Conservation (phyloP, 148 eudicot genomes). For the Pouteria glomerata region DNA sequence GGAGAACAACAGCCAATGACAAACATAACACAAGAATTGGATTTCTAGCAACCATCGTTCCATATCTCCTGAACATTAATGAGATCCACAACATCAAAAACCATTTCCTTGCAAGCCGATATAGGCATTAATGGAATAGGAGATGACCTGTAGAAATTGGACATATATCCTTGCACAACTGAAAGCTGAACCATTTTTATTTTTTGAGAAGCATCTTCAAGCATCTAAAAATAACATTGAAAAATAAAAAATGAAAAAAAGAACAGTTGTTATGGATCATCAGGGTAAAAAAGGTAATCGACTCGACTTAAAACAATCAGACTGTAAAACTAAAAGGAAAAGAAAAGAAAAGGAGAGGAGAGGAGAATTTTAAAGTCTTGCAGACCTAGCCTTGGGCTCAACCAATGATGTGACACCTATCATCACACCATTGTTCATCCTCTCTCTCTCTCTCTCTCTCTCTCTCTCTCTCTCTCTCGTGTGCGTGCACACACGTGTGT, state of each 20-base stretch:
- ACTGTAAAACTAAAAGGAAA: constrained; percentile 1
- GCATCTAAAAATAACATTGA: constrained; percentile 43
- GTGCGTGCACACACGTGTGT: too few species aligned
- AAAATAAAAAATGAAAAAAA: constrained; percentile 5
- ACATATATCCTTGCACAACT: constrained; percentile 84
- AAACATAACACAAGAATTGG: constrained; percentile 72
- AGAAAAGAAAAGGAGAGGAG: neutral
- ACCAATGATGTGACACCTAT: too few species aligned
- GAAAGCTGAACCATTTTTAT: constrained; percentile 77
- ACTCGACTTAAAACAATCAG: neutral
- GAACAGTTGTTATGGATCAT: neutral
- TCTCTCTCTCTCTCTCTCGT: too few species aligned
- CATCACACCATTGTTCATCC: too few species aligned
- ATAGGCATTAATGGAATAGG: constrained; percentile 2
- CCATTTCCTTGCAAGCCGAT: constrained; percentile 4
- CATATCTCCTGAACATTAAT: constrained; percentile 73
- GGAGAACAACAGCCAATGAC: constrained; percentile 60
- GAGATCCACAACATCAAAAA: constrained; percentile 8
- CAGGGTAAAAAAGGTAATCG: neutral
- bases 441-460: too few species aligned
- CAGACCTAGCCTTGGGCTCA: too few species aligned
- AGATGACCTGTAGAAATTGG: constrained; percentile 81
- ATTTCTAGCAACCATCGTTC: constrained; percentile 86
- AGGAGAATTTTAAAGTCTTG: too few species aligned
- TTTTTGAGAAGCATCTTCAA: constrained; percentile 54